Percentiles rank a stretch among this genome's conserved stretches.
Conservation (phyloP, 805 yeast genomes). For the Metschnikowia peoriensis region DNA sequence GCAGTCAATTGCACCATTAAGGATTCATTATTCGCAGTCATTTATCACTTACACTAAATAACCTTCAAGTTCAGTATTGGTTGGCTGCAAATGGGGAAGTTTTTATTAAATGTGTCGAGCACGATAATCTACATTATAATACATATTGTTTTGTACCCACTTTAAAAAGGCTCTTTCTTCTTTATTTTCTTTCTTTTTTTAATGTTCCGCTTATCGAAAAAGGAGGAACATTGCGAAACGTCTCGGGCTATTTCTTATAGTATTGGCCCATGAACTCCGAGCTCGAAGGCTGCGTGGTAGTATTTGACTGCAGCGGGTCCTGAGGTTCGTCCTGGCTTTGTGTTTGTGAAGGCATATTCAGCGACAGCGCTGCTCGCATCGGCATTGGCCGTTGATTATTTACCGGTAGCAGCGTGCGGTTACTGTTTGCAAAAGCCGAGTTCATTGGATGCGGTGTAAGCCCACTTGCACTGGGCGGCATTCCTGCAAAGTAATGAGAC, state of each 20-base stretch:
- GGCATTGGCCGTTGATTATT: constrained; percentile 9
- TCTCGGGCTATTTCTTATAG: background rate
- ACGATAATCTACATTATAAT: background rate
- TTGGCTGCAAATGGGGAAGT: background rate
- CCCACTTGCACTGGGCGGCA: constrained; percentile 27
- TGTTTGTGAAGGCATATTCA: constrained; percentile 2
- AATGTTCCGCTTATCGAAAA: background rate
- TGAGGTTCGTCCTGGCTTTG: background rate
- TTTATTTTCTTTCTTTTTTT: too few species aligned
- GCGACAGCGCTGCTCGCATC: constrained; percentile 7
- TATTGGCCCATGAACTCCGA: constrained; percentile 6
- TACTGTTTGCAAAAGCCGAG: constrained; percentile 7
- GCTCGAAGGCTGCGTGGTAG: constrained; percentile 5
- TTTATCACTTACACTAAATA: too few species aligned
- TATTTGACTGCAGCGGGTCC: background rate
- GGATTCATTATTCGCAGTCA: too few species aligned
- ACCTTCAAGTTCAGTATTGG: too few species aligned
- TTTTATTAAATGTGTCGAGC: too few species aligned
- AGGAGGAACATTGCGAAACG: background rate
- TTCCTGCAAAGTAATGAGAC: constrained; percentile 38
- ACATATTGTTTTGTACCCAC: background rate
- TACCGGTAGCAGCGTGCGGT: constrained; percentile 13
- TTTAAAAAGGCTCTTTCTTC: background rate
- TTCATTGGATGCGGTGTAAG: constrained; percentile 19
- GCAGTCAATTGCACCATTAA: too few species aligned